Evolutionary conservation across 1,284 basidiomycete genomes (phyloP), one percentile per base, ranked within the genome.

Genomic region (Vanrija humicola): DNA sequence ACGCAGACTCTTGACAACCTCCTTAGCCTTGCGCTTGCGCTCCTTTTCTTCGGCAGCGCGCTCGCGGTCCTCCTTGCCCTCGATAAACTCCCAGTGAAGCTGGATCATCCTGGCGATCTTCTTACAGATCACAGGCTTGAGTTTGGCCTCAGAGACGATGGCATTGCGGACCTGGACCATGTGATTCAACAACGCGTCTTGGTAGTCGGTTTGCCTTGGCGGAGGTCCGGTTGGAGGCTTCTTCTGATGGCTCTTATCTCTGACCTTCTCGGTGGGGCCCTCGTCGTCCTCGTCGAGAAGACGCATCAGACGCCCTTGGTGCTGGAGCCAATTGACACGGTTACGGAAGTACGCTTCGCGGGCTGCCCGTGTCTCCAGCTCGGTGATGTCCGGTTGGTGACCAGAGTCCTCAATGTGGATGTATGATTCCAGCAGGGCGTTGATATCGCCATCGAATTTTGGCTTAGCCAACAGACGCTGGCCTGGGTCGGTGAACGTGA

Each of bases 1-100:
- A 44, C 69, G 65, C 18, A 77, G 42, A 10, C 61, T 88, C 34
- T 82, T 83, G 25, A 84, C 79, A 19, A 97, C 85, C 66, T 88
- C 80, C 73, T 87, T 89, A 21, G 88, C 89, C 47, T 90, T 66
- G 3, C 79, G 80, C 54, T 84, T 82, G 62, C 88, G 61, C 40
- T 86, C 81, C 66, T 82, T 83, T 77, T 90, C 87, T 64, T 89
- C 87, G 51, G 82, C 83, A 29, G 79, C 76, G 55, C 78, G 81
- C 46, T 82, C 82, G 66, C 81, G 83, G 48, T 87, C 87, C 56
- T 86, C 87, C 54, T 73, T 76, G 28, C 82, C 77, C 75, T 84
- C 59, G 39, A 84, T 78, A 38, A 79, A 80, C 56, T 90, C 89
- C 85, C 90, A 96, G 71, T 95, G 86, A n/a, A 76, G 80, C 55